These are phyloP conservation scores for Excoecaria cochinchinensis DNA, from an alignment of 345 rosid species.

Conservation along the genomic window DNA sequence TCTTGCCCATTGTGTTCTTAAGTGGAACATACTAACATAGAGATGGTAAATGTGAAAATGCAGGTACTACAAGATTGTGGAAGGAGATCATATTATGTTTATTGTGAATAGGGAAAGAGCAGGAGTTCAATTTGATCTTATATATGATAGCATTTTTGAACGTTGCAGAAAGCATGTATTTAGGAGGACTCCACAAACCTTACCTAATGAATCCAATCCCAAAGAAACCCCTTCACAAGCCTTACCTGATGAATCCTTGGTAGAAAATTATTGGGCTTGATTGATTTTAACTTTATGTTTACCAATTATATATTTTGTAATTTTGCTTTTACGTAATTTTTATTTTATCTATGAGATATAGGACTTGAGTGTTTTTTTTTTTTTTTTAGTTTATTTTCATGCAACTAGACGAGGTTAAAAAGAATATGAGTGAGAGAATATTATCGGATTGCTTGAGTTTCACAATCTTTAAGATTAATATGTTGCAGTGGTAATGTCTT, in stretches of 20 bases:
- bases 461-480: too few relatives aligned
- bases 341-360: too few relatives aligned
- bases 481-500: too few relatives aligned
- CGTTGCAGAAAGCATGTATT: conserved; percentile 86
- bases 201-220: conserved; percentile 37
- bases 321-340: too few relatives aligned
- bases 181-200: conserved; percentile 51
- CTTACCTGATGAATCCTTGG: neutral
- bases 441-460: too few relatives aligned
- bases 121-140: conserved; percentile 79
- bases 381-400: too few relatives aligned
- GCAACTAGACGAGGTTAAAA: too few relatives aligned
- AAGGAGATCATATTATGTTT: conserved; percentile 85
- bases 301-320: too few relatives aligned
- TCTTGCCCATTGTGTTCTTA: neutral
- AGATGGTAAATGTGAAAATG: conserved; percentile 5
- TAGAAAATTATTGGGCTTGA: neutral
- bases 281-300: too few relatives aligned
- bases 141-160: conserved; percentile 90
- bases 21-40: neutral
- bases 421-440: too few relatives aligned
- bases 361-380: too few relatives aligned
- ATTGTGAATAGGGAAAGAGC: conserved; percentile 86
- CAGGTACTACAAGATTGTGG: conserved; percentile 94
- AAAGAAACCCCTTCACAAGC: conserved; percentile 7